Evolutionary conservation across 2,329 filamentous ascomycete species (phyloP).

Genomic region (Lasiodiplodia sp.): DNA sequence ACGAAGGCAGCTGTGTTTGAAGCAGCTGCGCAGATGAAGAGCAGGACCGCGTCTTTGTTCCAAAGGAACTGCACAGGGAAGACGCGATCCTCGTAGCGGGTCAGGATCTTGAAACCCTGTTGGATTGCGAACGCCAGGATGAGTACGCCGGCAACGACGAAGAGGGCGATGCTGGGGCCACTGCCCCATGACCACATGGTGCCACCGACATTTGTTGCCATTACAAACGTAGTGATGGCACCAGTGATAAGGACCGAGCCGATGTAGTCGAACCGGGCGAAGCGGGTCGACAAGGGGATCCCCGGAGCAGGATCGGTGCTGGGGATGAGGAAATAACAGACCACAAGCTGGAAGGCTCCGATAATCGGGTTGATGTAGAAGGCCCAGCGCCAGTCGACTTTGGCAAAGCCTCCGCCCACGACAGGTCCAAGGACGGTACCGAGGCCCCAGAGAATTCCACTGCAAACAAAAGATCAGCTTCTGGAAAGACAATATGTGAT

Average conservation of each 20-base stretch:
- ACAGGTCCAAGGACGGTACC: constrained; percentile 41
- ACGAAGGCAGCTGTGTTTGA: constrained; percentile 39
- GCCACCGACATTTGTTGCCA: too few relatives aligned
- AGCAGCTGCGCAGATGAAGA: constrained; percentile 47
- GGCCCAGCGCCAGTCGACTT: constrained; percentile 37
- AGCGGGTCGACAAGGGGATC: background rate
- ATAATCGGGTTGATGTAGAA: constrained; percentile 30
- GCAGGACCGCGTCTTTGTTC: constrained; percentile 47
- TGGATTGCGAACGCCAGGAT: too few relatives aligned
- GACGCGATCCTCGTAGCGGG: constrained; percentile 14
- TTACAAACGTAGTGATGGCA: too few relatives aligned
- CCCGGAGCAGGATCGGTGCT: constrained; percentile 21
- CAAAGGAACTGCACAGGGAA: constrained; percentile 56
- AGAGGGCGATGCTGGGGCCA: too few relatives aligned
- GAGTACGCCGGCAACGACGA: too few relatives aligned
- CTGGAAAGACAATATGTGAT: too few relatives aligned
- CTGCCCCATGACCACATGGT: too few relatives aligned
- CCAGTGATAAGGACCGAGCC: too few relatives aligned
- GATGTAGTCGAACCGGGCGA: background rate
- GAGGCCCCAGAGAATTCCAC: constrained; percentile 32
- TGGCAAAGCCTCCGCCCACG: constrained; percentile 42
- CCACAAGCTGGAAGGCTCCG: background rate
- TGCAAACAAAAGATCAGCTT: too few relatives aligned
- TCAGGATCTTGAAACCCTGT: too few relatives aligned
- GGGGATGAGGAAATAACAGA: background rate